Evolutionary conservation across 352 stramenopile species (phyloP), one percentile per base, ranked within the genome.

Genomic region (Phytophthora multivora): DNA sequence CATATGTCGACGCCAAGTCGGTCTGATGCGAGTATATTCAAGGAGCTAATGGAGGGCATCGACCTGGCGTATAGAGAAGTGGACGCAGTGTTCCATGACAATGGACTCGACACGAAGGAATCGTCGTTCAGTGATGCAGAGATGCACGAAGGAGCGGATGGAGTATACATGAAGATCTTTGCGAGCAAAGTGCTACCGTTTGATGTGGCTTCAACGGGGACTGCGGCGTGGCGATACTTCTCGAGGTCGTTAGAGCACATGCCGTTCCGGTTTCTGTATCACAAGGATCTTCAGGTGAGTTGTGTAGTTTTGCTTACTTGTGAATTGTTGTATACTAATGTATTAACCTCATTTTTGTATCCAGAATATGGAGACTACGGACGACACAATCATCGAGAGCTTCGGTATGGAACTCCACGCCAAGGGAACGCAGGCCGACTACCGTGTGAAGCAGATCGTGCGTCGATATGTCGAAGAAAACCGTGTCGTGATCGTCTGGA

Each of bases 311-410:
- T 35, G 52, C 26, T 9, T 15, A 7, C 5, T 11, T 19, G 16
- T 41, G n/a, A 40, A 3, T 41, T 45, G 18, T 40, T 16, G 19
- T 13, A 49, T 16, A 16, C 42, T 66, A 30, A 66, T 45, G 3
- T 51, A 42, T 42, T 23, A n/a, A 4, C 18, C 6, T 15, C 4
- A 16, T 1, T 25, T 40, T 52, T 16, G 41, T 31, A 38, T 23
- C 13, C 40, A 75, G 66, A 68, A 68, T 23, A 40, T 68, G 46
- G 66, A 75, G 46, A 67, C 43, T 13, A 75, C 73, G 10, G 77
- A 87, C 47, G 64, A 88, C 43, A 83, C 72, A 25, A 83, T 88
- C n/a, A 59, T 88, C 16, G 80, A 88, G 51, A 83, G 73, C 46
- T 82, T 85, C 45, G 65, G 70, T 25, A 70, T 90, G 36, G 73